Conservation (phyloP, 495 filamentous ascomycete genomes). For the Durotheca rogersii region DNA sequence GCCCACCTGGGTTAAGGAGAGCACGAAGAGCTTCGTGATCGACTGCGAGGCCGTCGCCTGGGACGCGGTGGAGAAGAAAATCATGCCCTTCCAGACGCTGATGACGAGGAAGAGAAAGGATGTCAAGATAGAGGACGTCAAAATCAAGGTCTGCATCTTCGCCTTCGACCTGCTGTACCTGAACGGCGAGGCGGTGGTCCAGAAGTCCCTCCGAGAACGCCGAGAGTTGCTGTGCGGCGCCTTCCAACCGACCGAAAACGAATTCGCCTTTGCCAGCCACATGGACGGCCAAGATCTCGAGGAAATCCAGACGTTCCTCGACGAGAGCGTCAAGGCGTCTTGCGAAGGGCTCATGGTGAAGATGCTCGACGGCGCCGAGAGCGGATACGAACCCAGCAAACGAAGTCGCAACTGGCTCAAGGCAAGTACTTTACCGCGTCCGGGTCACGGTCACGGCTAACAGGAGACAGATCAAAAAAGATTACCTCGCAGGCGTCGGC, state of each 20-base stretch:
- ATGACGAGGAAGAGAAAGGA: conserved; percentile 98
- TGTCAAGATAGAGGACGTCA: conserved; percentile 94
- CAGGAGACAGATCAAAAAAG: conserved; percentile 78
- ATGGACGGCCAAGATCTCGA: conserved; percentile 89
- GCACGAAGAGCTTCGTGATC: conserved; percentile 89
- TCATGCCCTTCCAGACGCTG: conserved; percentile 93
- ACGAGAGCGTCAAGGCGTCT: conserved; percentile 89
- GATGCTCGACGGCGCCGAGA: conserved; percentile 91
- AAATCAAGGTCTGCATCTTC: conserved; percentile 96
- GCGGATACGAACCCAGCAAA: conserved; percentile 92
- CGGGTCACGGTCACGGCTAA: conserved; percentile 18
- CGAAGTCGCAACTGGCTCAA: conserved; percentile 98
- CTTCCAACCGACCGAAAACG: conserved; percentile 77
- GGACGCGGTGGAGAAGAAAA: conserved; percentile 89
- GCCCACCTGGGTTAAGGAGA: conserved; percentile 81
- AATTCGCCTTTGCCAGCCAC: conserved; percentile 86
- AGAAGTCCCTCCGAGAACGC: conserved; percentile 82
- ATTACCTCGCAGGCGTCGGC: conserved; percentile 88
- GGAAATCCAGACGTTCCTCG: conserved; percentile 86
- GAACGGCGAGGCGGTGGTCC: conserved; percentile 87
- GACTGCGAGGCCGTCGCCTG: conserved; percentile 99
- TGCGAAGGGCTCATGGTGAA: conserved; percentile 99
- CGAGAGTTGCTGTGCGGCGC: conserved; percentile 72
- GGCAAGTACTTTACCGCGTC: conserved; percentile 46
- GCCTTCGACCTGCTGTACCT: conserved; percentile 94